Evolutionary conservation across 768 basidiomycete species (phyloP).

Genomic region (Favolaschia claudopus): DNA sequence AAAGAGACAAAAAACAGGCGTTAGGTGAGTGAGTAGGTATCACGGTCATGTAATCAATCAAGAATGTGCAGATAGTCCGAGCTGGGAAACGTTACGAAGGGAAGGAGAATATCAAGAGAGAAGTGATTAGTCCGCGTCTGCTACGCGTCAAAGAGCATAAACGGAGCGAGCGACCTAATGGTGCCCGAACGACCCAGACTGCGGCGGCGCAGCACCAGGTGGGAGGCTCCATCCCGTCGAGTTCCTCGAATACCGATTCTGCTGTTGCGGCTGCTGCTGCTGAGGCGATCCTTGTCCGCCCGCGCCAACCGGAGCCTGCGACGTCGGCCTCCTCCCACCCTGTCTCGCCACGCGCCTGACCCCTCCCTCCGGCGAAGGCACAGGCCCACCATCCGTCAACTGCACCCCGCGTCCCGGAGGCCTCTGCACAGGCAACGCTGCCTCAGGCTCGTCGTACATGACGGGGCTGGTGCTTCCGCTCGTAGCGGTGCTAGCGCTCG

Average conservation of each 20-base stretch:
- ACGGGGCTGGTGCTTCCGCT: slow-evolving; percentile 47
- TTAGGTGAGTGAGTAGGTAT: too few species aligned
- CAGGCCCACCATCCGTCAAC: slow-evolving; percentile 84
- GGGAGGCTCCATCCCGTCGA: slow-evolving; percentile 64
- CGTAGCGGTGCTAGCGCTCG: too few species aligned
- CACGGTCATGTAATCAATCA: too few species aligned
- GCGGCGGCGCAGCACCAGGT: slow-evolving; percentile 78
- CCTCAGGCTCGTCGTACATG: slow-evolving; percentile 46
- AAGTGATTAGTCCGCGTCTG: too few species aligned
- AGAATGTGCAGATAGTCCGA: too few species aligned
- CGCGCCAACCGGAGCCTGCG: slow-evolving; percentile 52
- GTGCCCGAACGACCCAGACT: too few species aligned
- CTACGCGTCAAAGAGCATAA: too few species aligned
- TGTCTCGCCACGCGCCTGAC: slow-evolving; percentile 82
- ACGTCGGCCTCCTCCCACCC: slow-evolving; percentile 61
- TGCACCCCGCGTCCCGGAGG: slow-evolving; percentile 70
- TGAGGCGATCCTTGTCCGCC: slow-evolving; percentile 17
- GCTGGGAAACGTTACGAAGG: too few species aligned
- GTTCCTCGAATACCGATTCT: slow-evolving; percentile 77
- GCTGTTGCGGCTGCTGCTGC: slow-evolving; percentile 35
- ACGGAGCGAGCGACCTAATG: too few species aligned
- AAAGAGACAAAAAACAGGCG: too few species aligned
- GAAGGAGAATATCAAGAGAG: too few species aligned
- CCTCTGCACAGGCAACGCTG: slow-evolving; percentile 44
- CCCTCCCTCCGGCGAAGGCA: slow-evolving; percentile 72